Conservation (phyloP, 2,329 filamentous ascomycete species). For the Xylariaceae sp. region DNA sequence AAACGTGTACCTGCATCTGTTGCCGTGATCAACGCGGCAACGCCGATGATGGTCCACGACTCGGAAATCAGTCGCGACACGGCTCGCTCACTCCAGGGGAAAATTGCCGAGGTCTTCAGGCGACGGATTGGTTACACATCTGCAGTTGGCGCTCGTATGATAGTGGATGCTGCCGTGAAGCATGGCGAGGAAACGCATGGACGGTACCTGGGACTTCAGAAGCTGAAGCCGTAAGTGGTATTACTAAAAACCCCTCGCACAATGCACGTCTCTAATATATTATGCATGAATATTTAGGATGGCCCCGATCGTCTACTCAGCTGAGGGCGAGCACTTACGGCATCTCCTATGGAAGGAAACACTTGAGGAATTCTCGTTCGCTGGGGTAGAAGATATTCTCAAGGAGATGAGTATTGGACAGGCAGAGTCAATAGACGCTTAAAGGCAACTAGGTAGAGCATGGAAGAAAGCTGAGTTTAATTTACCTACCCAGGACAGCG, state of each 20-base stretch:
- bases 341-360: slow-evolving; percentile 1
- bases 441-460: no score
- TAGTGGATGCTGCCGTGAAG: slow-evolving; percentile 1
- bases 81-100: not conserved
- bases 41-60: slow-evolving; percentile 9
- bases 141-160: not conserved
- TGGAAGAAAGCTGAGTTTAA: no score
- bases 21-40: slow-evolving; percentile 6
- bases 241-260: not conserved
- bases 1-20: slow-evolving; percentile 24
- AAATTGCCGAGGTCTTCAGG: not conserved
- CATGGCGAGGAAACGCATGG: slow-evolving; percentile 3
- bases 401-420: not conserved
- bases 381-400: not conserved
- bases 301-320: slow-evolving; percentile 1
- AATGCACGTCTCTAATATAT: not conserved
- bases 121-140: not conserved
- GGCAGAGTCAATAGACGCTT: no score
- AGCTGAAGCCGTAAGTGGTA: slow-evolving; percentile 1
- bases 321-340: not conserved
- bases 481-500: no score
- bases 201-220: not conserved
- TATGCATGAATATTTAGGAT: not conserved
- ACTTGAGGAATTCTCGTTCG: slow-evolving; percentile 1
- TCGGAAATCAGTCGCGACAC: slow-evolving; percentile 4